Evolutionary conservation across 202 grass and related monocot species (phyloP), one percentile per base, ranked within the genome.

Genomic region (Zoysia matrella): DNA sequence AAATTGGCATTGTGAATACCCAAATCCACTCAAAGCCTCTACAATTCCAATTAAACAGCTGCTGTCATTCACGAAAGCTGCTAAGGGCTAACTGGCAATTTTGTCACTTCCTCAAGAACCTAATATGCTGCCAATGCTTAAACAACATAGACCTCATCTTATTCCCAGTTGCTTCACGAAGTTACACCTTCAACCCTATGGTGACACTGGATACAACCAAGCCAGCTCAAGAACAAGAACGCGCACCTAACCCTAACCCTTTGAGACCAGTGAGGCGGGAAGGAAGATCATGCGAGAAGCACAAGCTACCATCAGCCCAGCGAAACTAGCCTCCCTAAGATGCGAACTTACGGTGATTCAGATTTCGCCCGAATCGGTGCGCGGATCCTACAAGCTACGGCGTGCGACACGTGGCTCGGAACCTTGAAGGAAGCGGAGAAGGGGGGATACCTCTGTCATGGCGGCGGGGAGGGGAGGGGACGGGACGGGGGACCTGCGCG

Each of bases 381-480:
- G 16, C 36, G 49, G 64, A 66, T 65, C 65, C 36, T 7, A 16
- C 13, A 0, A 61, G 64, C 45, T 45, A 39, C 16, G 8, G 18
- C 14, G 48, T 22, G 44, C 0, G 43, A 43, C 39, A 68, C 56
- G 71, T 50, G 30, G 50, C 13, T 43, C 45, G 8, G 10, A 65
- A 60, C 44, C 5, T 58, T 11, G 9, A 36, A 10, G 5, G 81
- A 36, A 48, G 73, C 7, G 12, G 57, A 12, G 50, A 18, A 3
- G 3, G 56, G 58, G 40, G 9, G 40, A 78, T 85, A 89, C 87
- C 87, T 89, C 87, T 16, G 87, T 89, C 87, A 85, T 89, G 82
- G 72, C 60, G 52, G 60, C 60, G 73, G 60, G 72, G 30, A 36
- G 30, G 30, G 30, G 30, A 36, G 30, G 30, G 30, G 30, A 36